Evolutionary conservation across 2,329 filamentous ascomycete species (phyloP), one percentile per base, ranked within the genome.

Genomic region (Colletotrichum acutatum): DNA sequence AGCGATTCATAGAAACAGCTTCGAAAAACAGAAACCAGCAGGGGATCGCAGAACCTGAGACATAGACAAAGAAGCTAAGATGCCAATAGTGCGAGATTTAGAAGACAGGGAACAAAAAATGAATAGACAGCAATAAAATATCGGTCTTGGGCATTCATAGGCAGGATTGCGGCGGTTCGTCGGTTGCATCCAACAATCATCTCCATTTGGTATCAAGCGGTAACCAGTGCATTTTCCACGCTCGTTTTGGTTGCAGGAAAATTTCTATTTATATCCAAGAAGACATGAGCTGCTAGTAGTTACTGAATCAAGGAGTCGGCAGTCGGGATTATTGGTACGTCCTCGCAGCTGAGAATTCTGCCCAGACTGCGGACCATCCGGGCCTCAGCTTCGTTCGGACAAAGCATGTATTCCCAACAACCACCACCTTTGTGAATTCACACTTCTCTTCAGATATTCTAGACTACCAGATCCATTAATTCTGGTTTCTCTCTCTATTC

Each of bases 401-500:
- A n/a, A 46, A n/a, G 42, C 3, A 46, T 3, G 11, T 2, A 58
- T n/a, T 58, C 11, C 5, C 30, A 5, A 14, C n/a, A 37, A 30
- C 32, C 16, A n/a, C n/a, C 14, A 2, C 28, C 11, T 22, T 56
- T 34, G 28, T n/a, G 14, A 8, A n/a, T 46, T 46, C 6, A 6
- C 42, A n/a, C 6, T 16, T 8, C 7, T n/a, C 42, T n/a, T 8
- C 16, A 8, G 6, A 8, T n/a, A 46, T 16, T n/a, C 42, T 42
- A 16, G 34, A 16, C 32, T 46, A 3, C 16, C n/a, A n/a, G 5
- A 19, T 8, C 16, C 42, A 46, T n/a, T 8, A 1, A 46, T 8
- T 4, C 2, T 4, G 8, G 1, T 1, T 46, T 9, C 1, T 8
- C 1, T 8, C 42, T 19, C 7, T 4, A 16, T 46, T 16, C 9